A percentile compares a stretch with the other conserved stretches of the same genome.
phyloP scores from a whole-genome alignment of 2,329 filamentous ascomycete genomes.

The Cytospora piceicola region DNA sequence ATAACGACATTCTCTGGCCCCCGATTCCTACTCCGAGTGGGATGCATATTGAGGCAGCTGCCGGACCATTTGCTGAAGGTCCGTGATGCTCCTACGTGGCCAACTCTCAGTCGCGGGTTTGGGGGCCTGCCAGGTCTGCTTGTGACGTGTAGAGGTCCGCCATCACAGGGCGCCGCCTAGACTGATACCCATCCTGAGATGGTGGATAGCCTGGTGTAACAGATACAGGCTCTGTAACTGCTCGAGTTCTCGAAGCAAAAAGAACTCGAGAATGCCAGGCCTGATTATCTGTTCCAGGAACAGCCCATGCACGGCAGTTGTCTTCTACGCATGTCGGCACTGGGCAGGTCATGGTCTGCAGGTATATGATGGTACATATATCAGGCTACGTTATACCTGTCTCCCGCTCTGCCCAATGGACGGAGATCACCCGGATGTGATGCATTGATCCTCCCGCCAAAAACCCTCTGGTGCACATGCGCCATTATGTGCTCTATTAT shows the following conservation, averaged over 20 bases:
- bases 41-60: neutral
- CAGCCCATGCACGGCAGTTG: neutral
- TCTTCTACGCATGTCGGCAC: slow-evolving; percentile 1
- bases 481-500: slow-evolving; percentile 15
- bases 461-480: slow-evolving; percentile 3
- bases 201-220: neutral
- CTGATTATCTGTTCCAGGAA: neutral
- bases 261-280: neutral
- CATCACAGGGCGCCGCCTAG: neutral
- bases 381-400: slow-evolving; percentile 9
- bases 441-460: slow-evolving; percentile 27
- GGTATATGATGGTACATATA: neutral
- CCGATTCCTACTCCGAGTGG: neutral
- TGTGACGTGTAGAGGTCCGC: neutral
- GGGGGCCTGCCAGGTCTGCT: neutral
- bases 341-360: neutral
- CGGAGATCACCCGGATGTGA: slow-evolving; percentile 19
- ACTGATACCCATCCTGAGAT: neutral
- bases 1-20: neutral
- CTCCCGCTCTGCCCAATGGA: neutral
- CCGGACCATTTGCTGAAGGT: neutral
- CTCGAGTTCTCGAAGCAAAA: neutral
- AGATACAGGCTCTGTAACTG: neutral
- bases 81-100: neutral
- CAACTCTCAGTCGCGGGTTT: neutral